A percentile compares a stretch with the other conserved stretches of the same genome.
These are phyloP conservation scores for Phytopythium montanum DNA, from an alignment of 352 stramenopile genomes.

Conservation along the genomic window DNA sequence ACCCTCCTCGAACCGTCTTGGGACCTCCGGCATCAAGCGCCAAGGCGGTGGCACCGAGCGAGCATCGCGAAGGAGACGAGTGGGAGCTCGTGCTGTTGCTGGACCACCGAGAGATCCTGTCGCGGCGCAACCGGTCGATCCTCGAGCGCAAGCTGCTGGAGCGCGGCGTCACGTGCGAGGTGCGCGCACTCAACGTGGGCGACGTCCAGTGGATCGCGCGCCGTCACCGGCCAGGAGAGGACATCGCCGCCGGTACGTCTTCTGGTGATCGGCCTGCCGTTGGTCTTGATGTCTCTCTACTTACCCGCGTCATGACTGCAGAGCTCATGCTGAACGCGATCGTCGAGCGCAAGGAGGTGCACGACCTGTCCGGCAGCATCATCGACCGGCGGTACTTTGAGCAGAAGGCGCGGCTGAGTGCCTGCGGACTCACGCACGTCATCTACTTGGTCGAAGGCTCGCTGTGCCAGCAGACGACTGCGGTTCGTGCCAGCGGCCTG, in stretches of 20 bases:
- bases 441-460: constrained; percentile 87
- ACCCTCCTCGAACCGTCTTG: background rate
- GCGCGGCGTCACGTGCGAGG: constrained; percentile 73
- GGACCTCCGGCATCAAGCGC: background rate
- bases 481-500: constrained; percentile 50
- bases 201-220: constrained; percentile 80
- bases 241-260: constrained; percentile 11
- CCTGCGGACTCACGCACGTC: constrained; percentile 66
- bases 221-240: constrained; percentile 30
- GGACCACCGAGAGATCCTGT: constrained; percentile 82
- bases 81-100: constrained; percentile 80
- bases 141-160: constrained; percentile 82
- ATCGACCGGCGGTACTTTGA: constrained; percentile 79
- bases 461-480: constrained; percentile 67
- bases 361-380: constrained; percentile 79
- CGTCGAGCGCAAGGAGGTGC: constrained; percentile 80
- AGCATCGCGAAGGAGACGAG: constrained; percentile 30
- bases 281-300: background rate
- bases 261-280: too few species aligned
- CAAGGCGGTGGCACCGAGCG: background rate
- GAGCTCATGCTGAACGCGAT: constrained; percentile 84
- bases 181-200: constrained; percentile 67
- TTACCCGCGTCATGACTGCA: constrained; percentile 7
- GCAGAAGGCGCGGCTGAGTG: constrained; percentile 66
- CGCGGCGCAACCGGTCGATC: constrained; percentile 63